These are phyloP conservation scores for Saussurea involucrata DNA, from an alignment of 129 eudicot species.

Conservation along the genomic window DNA sequence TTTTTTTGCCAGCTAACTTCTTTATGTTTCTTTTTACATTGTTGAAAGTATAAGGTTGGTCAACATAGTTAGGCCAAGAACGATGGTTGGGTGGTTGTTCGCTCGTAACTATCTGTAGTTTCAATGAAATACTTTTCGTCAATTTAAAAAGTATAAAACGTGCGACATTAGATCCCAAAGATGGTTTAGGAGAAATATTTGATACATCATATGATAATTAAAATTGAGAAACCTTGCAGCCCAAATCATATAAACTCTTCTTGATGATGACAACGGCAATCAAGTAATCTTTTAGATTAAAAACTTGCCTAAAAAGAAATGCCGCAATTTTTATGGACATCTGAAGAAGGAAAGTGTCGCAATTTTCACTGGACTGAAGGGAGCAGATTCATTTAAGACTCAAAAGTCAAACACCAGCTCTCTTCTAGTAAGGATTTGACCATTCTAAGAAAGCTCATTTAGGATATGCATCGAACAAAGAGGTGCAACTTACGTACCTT, in stretches of 20 bases:
- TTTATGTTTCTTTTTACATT: too few species aligned
- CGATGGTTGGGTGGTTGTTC: not conserved
- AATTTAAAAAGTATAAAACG: too few species aligned
- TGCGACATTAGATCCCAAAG: not conserved
- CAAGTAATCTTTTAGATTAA: not conserved
- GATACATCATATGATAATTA: not conserved
- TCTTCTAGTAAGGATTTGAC: not conserved
- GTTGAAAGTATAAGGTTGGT: not conserved
- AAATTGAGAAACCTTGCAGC: not conserved
- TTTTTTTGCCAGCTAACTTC: too few species aligned
- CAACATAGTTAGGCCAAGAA: not conserved
- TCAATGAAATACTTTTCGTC: too few species aligned
- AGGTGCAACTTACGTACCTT: constrained; percentile 22
- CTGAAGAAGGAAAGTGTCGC: too few species aligned
- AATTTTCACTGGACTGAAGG: not conserved
- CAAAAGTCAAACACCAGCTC: not conserved
- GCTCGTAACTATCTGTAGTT: not conserved
- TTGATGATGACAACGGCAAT: not conserved
- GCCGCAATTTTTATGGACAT: not conserved
- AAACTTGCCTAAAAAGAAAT: not conserved
- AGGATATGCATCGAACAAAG: not conserved
- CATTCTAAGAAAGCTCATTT: not conserved
- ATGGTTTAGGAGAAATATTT: not conserved
- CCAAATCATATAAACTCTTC: not conserved
- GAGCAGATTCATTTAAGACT: not conserved